Percentiles rank a stretch among this genome's conserved stretches.
Evolutionary conservation across 2,329 filamentous ascomycete species (phyloP).

Genomic region (Sporothrix brunneoviolacea): DNA sequence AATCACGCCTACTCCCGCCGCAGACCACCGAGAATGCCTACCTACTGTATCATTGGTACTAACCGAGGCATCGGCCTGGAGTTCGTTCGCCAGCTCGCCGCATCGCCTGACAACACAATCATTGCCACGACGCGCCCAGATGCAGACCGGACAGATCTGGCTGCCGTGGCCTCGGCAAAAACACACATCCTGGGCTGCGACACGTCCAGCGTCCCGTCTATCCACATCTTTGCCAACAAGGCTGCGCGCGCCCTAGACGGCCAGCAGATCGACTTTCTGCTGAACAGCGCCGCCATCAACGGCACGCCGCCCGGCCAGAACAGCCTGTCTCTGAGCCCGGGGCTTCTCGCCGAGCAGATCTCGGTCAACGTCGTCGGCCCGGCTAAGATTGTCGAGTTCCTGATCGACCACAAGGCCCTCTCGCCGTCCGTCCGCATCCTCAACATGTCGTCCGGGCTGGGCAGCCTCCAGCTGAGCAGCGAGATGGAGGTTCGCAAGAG

Average conservation of each 20-base stretch:
- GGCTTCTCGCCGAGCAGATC: constrained; percentile 33
- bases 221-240: constrained; percentile 21
- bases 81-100: constrained; percentile 26
- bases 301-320: constrained; percentile 27
- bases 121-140: constrained; percentile 23
- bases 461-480: constrained; percentile 25
- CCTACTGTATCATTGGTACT: constrained; percentile 27
- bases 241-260: constrained; percentile 18
- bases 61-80: constrained; percentile 28
- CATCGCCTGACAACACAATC: constrained; percentile 22
- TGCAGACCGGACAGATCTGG: constrained; percentile 24
- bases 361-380: constrained; percentile 41
- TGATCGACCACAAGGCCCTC: constrained; percentile 26
- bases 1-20: no score
- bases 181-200: constrained; percentile 27
- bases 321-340: constrained; percentile 31
- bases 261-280: constrained; percentile 30
- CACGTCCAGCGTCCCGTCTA: constrained; percentile 27
- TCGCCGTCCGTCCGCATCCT: constrained; percentile 25
- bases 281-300: constrained; percentile 32
- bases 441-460: constrained; percentile 38
- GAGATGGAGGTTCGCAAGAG: constrained; percentile 25
- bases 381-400: constrained; percentile 35
- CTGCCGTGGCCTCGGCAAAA: constrained; percentile 16
- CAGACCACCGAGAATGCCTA: constrained; percentile 26